phyloP scores from a whole-genome alignment of 345 rosid genomes.

The Hevea brasiliensis region DNA sequence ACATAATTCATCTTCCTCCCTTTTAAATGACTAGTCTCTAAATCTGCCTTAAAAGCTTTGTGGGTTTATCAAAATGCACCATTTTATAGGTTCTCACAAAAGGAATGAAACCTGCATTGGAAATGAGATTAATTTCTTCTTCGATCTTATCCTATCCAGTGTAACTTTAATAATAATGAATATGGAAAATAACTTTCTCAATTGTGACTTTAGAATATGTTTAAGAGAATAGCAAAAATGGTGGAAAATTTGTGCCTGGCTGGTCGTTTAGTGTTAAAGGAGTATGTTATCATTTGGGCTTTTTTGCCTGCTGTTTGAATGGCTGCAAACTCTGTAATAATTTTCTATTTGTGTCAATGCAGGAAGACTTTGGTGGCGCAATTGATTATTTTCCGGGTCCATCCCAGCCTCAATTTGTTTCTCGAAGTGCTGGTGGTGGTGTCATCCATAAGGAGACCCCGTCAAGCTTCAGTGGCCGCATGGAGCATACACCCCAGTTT shows the following conservation, averaged over 20 bases:
- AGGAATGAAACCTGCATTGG: neutral
- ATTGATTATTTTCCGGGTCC: constrained; percentile 17
- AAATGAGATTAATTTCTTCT: neutral
- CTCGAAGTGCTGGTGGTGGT: constrained; percentile 29
- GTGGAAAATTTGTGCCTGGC: constrained; percentile 4
- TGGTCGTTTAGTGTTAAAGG: neutral
- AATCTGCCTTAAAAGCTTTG: neutral
- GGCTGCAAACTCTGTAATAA: constrained; percentile 1
- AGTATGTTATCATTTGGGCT: neutral
- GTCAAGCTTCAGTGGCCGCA: constrained; percentile 19
- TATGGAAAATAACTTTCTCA: neutral
- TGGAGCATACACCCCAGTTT: constrained; percentile 29
- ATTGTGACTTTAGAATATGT: neutral
- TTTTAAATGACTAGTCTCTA: neutral
- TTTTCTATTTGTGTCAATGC: constrained; percentile 17
- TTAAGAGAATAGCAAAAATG: neutral
- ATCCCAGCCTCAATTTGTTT: constrained; percentile 27
- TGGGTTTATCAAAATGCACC: neutral
- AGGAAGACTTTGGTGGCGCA: constrained; percentile 42
- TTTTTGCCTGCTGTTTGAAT: neutral
- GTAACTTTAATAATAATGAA: neutral
- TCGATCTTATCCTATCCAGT: neutral
- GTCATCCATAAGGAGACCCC: constrained; percentile 27
- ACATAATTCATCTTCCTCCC: neutral
- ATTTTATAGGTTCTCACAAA: neutral